Evolutionary conservation across 1,139 yeast genomes (phyloP).

Genomic region (Entelexis sorbosivorans): DNA sequence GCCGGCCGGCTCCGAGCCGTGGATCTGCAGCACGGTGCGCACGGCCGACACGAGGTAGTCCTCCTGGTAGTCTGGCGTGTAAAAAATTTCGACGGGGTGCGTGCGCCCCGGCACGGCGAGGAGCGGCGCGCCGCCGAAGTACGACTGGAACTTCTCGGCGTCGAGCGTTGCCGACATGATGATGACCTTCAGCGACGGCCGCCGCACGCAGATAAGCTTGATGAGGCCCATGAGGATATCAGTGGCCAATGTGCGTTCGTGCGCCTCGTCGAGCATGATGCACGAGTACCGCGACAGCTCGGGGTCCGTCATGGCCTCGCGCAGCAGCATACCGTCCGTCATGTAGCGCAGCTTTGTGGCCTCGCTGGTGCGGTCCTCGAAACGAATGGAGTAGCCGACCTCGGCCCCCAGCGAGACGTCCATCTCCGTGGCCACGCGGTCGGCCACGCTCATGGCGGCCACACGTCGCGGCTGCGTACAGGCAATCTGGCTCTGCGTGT

Average conservation of each 20-base stretch:
- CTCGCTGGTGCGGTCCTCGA: conserved; percentile 74
- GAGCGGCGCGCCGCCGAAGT: conserved; percentile 84
- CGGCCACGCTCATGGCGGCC: conserved; percentile 96
- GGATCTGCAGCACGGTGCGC: conserved; percentile 88
- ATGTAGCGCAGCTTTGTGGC: conserved; percentile 82
- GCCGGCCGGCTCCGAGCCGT: conserved; percentile 77
- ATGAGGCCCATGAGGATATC: conserved; percentile 93
- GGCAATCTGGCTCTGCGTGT: conserved; percentile 69
- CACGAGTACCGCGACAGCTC: conserved; percentile 70
- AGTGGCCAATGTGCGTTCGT: conserved; percentile 92
- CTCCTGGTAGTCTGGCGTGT: conserved; percentile 91
- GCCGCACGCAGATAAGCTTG: conserved; percentile 64
- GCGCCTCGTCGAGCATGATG: conserved; percentile 93
- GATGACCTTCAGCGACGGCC: conserved; percentile 82
- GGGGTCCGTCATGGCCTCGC: conserved; percentile 98
- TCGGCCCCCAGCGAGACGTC: conserved; percentile 83
- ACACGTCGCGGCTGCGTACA: conserved; percentile 98
- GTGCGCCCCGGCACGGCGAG: conserved; percentile 98
- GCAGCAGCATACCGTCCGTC: conserved; percentile 97
- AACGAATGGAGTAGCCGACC: conserved; percentile 88
- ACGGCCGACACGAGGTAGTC: conserved; percentile 93
- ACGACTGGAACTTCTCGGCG: conserved; percentile 87
- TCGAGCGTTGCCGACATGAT: conserved; percentile 97
- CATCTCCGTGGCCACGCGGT: conserved; percentile 93
- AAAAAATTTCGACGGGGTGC: conserved; percentile 91